Percentiles rank a stretch among this genome's conserved stretches.
phyloP scores from a whole-genome alignment of 345 rosid species.

The Boechera divaricarpa region DNA sequence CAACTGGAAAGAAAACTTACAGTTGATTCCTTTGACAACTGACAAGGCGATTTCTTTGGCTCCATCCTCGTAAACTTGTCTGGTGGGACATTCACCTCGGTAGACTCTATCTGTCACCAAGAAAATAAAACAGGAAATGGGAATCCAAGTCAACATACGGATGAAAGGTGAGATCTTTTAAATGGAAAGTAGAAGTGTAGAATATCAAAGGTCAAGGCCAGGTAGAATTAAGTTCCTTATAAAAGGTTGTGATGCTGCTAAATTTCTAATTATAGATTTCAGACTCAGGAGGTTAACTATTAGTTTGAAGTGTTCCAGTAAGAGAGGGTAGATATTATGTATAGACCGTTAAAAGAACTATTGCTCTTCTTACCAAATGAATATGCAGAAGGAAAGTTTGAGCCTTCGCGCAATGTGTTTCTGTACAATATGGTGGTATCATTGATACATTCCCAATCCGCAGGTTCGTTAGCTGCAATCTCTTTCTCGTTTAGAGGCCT shows the following conservation, averaged over 20 bases:
- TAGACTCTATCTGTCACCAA: slow-evolving; percentile 81
- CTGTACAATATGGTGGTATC: slow-evolving; percentile 79
- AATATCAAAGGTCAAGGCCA: slow-evolving; percentile 20
- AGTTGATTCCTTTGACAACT: slow-evolving; percentile 87
- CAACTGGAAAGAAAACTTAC: slow-evolving; percentile 53
- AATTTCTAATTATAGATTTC: neutral
- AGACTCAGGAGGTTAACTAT: neutral
- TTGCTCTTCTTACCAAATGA: slow-evolving; percentile 66
- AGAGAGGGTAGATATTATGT: neutral
- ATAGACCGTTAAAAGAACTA: neutral
- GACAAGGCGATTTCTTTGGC: slow-evolving; percentile 81
- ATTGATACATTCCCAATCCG: slow-evolving; percentile 98
- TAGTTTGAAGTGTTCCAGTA: neutral
- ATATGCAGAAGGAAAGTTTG: slow-evolving; percentile 79
- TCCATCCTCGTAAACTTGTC: slow-evolving; percentile 80
- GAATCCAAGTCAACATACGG: slow-evolving; percentile 4
- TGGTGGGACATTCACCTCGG: slow-evolving; percentile 81
- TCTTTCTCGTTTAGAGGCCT: slow-evolving; percentile 92
- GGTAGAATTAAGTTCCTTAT: slow-evolving; percentile 1
- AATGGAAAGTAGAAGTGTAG: neutral
- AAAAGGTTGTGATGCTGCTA: slow-evolving; percentile 10
- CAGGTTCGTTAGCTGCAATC: slow-evolving; percentile 65
- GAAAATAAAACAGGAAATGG: neutral
- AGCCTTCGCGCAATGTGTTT: slow-evolving; percentile 93
- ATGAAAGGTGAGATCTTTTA: slow-evolving; percentile 7